Conservation (phyloP, 108 stramenopile genomes). For the Skeletonema marinoi region DNA sequence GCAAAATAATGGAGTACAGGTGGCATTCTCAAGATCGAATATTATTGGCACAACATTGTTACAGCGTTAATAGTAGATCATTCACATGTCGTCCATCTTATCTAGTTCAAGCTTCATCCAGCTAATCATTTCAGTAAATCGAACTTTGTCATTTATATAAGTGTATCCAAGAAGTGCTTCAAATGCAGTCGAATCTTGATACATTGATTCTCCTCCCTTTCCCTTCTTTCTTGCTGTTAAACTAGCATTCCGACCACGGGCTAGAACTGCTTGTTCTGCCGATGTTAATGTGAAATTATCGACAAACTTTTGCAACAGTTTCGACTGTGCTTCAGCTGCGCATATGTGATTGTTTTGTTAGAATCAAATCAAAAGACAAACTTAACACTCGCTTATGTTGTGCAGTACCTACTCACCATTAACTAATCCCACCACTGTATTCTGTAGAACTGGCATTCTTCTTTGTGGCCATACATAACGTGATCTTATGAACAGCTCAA, state of each 20-base stretch:
- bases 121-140: conserved; percentile 67
- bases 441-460: conserved; percentile 75
- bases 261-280: conserved; percentile 62
- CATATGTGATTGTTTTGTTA: background rate
- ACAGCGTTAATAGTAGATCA: background rate
- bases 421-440: conserved; percentile 66
- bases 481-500: conserved; percentile 79
- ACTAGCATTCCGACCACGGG: conserved; percentile 80
- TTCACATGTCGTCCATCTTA: conserved; percentile 12
- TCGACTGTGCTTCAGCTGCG: conserved; percentile 84
- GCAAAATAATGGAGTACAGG: conserved; percentile 15
- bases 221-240: conserved; percentile 42
- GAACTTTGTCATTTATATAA: conserved; percentile 61
- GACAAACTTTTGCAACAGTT: conserved; percentile 58
- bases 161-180: conserved; percentile 85
- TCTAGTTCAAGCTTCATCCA: conserved; percentile 52
- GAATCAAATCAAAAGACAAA: background rate
- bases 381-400: background rate
- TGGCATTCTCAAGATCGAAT: conserved; percentile 7
- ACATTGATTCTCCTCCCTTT: conserved; percentile 53
- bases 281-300: conserved; percentile 57
- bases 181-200: conserved; percentile 87
- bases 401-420: conserved; percentile 58
- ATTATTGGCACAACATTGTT: background rate
- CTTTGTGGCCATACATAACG: conserved; percentile 80